These are phyloP conservation scores for Buddleja alternifolia DNA, from an alignment of 257 asterid genomes.

Conservation along the genomic window DNA sequence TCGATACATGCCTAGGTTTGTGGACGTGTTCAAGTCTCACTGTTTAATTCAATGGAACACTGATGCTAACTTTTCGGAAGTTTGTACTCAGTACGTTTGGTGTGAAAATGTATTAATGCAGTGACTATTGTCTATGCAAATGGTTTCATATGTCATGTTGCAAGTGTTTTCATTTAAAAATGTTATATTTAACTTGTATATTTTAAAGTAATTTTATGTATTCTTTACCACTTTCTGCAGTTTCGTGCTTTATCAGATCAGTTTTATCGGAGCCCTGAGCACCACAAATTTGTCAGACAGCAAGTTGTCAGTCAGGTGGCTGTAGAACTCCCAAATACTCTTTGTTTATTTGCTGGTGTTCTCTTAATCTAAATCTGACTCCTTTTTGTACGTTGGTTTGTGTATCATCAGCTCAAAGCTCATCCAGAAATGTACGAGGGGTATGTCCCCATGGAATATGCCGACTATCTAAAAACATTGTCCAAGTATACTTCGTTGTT, in stretches of 20 bases:
- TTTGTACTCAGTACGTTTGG: too few species aligned
- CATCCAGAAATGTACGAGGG: constrained; percentile 84
- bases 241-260: constrained; percentile 95
- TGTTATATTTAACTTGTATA: neutral
- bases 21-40: too few species aligned
- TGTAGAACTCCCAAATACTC: constrained; percentile 5
- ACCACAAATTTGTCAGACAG: constrained; percentile 88
- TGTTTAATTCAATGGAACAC: too few species aligned
- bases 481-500: constrained; percentile 57
- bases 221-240: constrained; percentile 40
- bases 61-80: too few species aligned
- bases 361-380: constrained; percentile 22
- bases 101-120: too few species aligned
- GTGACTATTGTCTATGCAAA: too few species aligned
- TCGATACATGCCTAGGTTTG: too few species aligned
- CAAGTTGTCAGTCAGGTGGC: constrained; percentile 87
- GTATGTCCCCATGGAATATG: constrained; percentile 92
- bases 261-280: constrained; percentile 85
- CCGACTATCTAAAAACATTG: constrained; percentile 73
- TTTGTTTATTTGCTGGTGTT: constrained; percentile 17
- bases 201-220: constrained; percentile 1
- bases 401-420: constrained; percentile 71
- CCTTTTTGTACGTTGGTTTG: constrained; percentile 32
- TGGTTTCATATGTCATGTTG: too few species aligned
- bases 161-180: neutral